Base-by-base conservation (phyloP, 176 grass and related monocot genomes). In the Rhynchospora tenuis region DNA sequence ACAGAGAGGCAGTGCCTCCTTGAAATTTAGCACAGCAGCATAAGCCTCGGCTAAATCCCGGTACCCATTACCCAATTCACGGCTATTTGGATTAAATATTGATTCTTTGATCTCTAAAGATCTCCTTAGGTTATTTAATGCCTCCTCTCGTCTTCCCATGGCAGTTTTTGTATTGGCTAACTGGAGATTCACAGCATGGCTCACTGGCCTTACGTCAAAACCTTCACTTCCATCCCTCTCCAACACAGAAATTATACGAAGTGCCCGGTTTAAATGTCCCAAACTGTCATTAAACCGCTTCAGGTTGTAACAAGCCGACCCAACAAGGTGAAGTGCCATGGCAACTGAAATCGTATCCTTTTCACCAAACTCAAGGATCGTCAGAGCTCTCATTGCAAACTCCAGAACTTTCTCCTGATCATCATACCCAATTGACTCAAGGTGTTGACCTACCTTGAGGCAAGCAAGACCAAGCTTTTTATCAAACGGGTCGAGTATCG, bases 371-470 rank as follows among this genome's bases (percentile, higher is more conserved):
- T 95, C 91, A 71, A 98, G 90, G 68, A 95, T 95, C 5, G 47
- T 38, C 7, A 98, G 50, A 50, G 90, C 87, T 11, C 95, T 90
- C 60, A 98, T 85, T 5, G 87, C 92, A 22, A 94, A 89, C 38
- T 61, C 13, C 60, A 98, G 89, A 78, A 98, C 27, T 64, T 87
- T 80, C 31, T 90, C 87, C 10, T 90, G 56, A 9, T 95, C 74
- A 3, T 68, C 75, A 42, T 80, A 73, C 81, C 79, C 89, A 0
- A 87, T 90, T 0, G 91, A 79, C 1, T 98, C 95, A 42, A 98
- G 90, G 74, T 95, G 92, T 88, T 98, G 95, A 31, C 95, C 95
- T 47, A 98, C 92, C 89, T 98, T 98, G 61, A 98, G 78, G 88
- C 95, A 98, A 73, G 95, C 95, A 28, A 98, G 89, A 6, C 89